Conservation (phyloP, 495 filamentous ascomycete genomes). For the Immersiella caudata region DNA sequence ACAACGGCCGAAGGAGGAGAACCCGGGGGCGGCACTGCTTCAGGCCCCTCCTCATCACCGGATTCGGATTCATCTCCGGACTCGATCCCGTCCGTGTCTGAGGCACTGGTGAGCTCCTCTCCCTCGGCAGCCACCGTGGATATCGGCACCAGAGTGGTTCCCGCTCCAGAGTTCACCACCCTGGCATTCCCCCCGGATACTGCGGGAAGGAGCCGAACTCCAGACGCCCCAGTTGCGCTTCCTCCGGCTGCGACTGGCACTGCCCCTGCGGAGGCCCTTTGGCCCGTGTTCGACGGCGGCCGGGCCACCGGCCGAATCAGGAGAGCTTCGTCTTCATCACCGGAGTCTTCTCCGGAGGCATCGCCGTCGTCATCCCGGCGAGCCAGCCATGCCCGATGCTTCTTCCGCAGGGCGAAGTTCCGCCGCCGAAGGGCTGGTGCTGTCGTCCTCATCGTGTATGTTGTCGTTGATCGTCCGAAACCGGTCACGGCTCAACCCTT, state of each 20-base stretch:
- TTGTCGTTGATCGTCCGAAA: neutral
- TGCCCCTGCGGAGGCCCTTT: neutral
- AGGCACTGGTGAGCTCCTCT: neutral
- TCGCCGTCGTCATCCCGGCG: constrained; percentile 16
- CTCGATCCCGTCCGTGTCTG: constrained; percentile 18
- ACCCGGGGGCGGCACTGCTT: neutral
- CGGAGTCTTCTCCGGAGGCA: constrained; percentile 19
- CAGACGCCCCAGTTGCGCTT: neutral
- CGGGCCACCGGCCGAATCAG: neutral
- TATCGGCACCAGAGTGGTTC: neutral
- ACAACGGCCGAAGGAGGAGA: constrained; percentile 4
- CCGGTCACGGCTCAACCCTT: constrained; percentile 1
- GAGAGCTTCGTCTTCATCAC: neutral
- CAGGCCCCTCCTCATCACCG: constrained; percentile 4
- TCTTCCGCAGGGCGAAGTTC: constrained; percentile 7
- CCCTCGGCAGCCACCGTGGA: constrained; percentile 10
- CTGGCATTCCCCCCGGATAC: neutral
- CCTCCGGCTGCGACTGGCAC: neutral
- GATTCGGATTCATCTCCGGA: constrained; percentile 18
- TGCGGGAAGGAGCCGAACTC: neutral
- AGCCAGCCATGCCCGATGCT: constrained; percentile 13
- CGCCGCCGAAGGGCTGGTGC: constrained; percentile 22
- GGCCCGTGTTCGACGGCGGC: neutral
- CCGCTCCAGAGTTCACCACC: neutral
- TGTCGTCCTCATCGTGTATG: constrained; percentile 17